Percentiles rank a stretch among this genome's conserved stretches.
Evolutionary conservation across 73 alveolate species (phyloP).

Genomic region (Tetrahymena malaccensis): DNA sequence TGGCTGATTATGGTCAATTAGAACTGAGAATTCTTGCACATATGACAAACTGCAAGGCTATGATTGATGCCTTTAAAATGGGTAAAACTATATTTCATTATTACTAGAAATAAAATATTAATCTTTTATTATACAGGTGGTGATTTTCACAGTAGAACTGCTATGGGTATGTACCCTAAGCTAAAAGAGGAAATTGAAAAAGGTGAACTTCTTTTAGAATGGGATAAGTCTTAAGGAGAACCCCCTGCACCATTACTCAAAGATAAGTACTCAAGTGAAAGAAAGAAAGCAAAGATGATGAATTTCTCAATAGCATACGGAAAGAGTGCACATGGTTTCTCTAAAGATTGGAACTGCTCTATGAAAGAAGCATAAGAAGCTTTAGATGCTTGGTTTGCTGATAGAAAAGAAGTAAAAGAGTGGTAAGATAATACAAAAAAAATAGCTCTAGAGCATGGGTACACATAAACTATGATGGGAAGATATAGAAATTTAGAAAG

Average conservation of each 20-base stretch:
- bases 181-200: slow-evolving; percentile 63
- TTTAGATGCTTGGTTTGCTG: slow-evolving; percentile 83
- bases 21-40: slow-evolving; percentile 93
- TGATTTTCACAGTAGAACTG: slow-evolving; percentile 49
- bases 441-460: slow-evolving; percentile 49
- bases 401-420: slow-evolving; percentile 71
- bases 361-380: slow-evolving; percentile 70
- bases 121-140: slow-evolving; percentile 46
- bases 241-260: slow-evolving; percentile 82
- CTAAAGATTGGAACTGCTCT: slow-evolving; percentile 78
- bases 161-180: slow-evolving; percentile 78
- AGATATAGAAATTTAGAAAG: slow-evolving; percentile 71
- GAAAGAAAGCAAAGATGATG: slow-evolving; percentile 89
- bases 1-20: slow-evolving; percentile 93
- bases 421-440: slow-evolving; percentile 60
- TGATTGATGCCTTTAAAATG: slow-evolving; percentile 79
- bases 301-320: slow-evolving; percentile 94
- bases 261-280: slow-evolving; percentile 70
- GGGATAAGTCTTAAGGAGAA: slow-evolving; percentile 77
- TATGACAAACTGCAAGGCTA: slow-evolving; percentile 77
- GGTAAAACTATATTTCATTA: slow-evolving; percentile 75
- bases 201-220: slow-evolving; percentile 76
- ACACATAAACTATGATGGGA: slow-evolving; percentile 69
- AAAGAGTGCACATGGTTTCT: slow-evolving; percentile 82
- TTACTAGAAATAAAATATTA: neutral